phyloP scores from a whole-genome alignment of 2,329 filamentous ascomycete species.

The Monosporascus sp. region DNA sequence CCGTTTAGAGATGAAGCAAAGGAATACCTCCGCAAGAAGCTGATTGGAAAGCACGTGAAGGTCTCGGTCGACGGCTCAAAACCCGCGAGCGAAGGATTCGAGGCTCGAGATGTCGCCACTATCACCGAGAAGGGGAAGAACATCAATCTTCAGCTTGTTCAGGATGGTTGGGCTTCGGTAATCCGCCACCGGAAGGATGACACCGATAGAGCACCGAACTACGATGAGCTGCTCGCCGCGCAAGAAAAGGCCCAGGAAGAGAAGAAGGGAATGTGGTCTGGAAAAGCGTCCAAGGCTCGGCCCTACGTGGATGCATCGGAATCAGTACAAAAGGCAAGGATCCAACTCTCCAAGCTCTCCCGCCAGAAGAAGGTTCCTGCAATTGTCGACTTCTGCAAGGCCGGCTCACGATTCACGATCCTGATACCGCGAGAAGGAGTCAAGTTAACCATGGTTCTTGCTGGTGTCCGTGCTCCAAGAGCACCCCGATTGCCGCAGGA shows the following conservation, averaged over 20 bases:
- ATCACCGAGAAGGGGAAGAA: constrained; percentile 82
- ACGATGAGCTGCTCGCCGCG: constrained; percentile 78
- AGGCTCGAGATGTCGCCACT: constrained; percentile 91
- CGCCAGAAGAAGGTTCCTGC: constrained; percentile 89
- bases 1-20: constrained; percentile 92
- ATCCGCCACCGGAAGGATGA: constrained; percentile 95
- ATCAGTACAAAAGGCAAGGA: constrained; percentile 89
- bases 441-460: constrained; percentile 91
- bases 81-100: constrained; percentile 82
- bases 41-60: constrained; percentile 94
- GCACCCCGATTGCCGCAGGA: constrained; percentile 75
- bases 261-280: constrained; percentile 91
- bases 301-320: constrained; percentile 88
- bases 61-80: constrained; percentile 86
- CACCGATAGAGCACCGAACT: constrained; percentile 87
- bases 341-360: constrained; percentile 80
- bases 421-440: constrained; percentile 87
- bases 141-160: constrained; percentile 76
- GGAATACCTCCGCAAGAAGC: constrained; percentile 86
- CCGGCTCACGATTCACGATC: constrained; percentile 89
- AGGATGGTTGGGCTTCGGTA: constrained; percentile 88
- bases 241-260: constrained; percentile 80
- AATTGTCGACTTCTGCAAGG: constrained; percentile 95
- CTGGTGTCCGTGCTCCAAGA: constrained; percentile 83
- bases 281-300: constrained; percentile 78